Conservation (phyloP, 2,329 filamentous ascomycete genomes). For the Talaromyces sp. region DNA sequence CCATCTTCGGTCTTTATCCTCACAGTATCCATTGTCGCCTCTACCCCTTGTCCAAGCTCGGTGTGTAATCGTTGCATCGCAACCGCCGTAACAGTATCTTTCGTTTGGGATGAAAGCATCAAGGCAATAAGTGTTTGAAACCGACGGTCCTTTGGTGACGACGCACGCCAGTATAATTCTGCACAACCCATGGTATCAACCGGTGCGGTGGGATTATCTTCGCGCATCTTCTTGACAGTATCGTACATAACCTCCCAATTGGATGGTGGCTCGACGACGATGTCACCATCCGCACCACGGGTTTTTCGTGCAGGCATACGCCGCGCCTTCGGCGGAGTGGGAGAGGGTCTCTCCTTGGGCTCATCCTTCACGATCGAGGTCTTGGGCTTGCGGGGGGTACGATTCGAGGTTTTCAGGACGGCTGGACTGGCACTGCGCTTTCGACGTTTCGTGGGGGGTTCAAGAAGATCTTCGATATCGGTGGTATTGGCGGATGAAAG, state of each 20-base stretch:
- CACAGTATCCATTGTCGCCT: constrained; percentile 7
- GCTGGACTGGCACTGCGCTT: constrained; percentile 46
- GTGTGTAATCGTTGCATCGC: constrained; percentile 79
- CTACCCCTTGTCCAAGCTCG: constrained; percentile 58
- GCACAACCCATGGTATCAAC: constrained; percentile 98
- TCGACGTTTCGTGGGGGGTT: constrained; percentile 49
- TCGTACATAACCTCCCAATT: constrained; percentile 85
- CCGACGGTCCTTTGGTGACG: constrained; percentile 60
- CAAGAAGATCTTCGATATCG: constrained; percentile 63
- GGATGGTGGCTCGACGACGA: constrained; percentile 61
- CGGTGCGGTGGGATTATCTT: constrained; percentile 67
- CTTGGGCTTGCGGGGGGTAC: constrained; percentile 22
- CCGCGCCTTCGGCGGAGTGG: constrained; percentile 39
- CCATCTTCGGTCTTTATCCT: constrained; percentile 30
- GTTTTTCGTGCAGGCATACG: constrained; percentile 45
- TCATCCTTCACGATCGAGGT: constrained; percentile 32
- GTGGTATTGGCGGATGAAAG: constrained; percentile 40
- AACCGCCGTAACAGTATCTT: constrained; percentile 84
- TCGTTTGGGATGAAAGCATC: constrained; percentile 92
- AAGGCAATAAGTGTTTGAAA: constrained; percentile 86
- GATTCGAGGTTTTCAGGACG: constrained; percentile 23
- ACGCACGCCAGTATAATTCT: constrained; percentile 47
- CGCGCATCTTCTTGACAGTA: constrained; percentile 76
- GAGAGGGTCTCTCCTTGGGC: constrained; percentile 24
- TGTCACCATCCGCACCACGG: constrained; percentile 39